Percentiles rank a stretch among this genome's conserved stretches.
These are phyloP conservation scores for Collybia mongolica DNA, from an alignment of 768 basidiomycete genomes.

Conservation along the genomic window DNA sequence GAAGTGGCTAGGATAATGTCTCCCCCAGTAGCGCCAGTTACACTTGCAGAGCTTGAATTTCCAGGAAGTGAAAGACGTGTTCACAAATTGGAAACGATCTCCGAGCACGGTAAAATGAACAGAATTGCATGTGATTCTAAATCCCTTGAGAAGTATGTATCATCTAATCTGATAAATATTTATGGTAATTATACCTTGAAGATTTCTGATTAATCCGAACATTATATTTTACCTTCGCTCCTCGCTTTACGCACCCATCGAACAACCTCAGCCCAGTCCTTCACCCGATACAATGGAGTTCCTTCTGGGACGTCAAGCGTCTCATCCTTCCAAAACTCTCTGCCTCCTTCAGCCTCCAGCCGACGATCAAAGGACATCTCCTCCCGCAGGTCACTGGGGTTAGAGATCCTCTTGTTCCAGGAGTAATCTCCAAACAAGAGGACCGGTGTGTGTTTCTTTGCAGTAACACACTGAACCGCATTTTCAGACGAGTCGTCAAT, in stretches of 20 bases:
- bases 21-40: no score
- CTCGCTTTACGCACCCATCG: conserved; percentile 36
- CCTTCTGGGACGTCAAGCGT: conserved; percentile 47
- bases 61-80: no score
- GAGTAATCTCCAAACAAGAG: conserved; percentile 75
- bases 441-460: conserved; percentile 51
- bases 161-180: no score
- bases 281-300: conserved; percentile 50
- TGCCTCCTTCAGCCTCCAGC: conserved; percentile 42
- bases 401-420: conserved; percentile 68
- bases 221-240: neutral
- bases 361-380: conserved; percentile 54
- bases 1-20: neutral
- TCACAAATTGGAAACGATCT: no score
- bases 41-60: no score
- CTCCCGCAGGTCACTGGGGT: conserved; percentile 41
- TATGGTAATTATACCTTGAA: no score
- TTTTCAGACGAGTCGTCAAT: conserved; percentile 86
- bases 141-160: no score
- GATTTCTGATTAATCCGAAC: no score
- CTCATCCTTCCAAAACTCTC: conserved; percentile 59
- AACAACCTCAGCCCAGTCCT: conserved; percentile 62
- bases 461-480: conserved; percentile 55
- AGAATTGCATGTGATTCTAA: no score
- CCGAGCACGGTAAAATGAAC: no score